These are phyloP conservation scores for Vickermania ingenoplastis DNA, from an alignment of 208 protist species.

Conservation along the genomic window DNA sequence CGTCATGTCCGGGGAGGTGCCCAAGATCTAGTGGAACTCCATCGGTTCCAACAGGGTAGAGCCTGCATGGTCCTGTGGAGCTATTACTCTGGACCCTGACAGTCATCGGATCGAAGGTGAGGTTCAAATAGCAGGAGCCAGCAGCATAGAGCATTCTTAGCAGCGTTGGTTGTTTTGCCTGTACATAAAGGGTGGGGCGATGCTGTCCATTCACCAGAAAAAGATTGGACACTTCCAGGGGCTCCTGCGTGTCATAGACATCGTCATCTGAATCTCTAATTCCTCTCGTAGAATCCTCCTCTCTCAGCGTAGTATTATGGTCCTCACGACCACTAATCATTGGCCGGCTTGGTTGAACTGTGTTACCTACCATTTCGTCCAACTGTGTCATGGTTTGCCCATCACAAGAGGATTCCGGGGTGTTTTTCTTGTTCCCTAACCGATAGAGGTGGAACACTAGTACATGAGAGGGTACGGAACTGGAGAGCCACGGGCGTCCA, in stretches of 20 bases:
- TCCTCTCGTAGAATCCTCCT: no score
- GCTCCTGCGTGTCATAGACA: constrained; percentile 21
- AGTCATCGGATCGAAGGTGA: constrained; percentile 28
- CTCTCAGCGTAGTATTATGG: no score
- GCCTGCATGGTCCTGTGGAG: constrained; percentile 49
- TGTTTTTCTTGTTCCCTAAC: constrained; percentile 26
- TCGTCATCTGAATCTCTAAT: no score
- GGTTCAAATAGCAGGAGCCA: constrained; percentile 67
- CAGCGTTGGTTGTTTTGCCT: constrained; percentile 23
- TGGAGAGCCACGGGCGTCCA: constrained; percentile 10
- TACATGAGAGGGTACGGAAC: constrained; percentile 20
- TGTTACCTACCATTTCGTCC: constrained; percentile 34
- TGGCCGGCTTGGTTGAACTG: constrained; percentile 34
- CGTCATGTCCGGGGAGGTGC: not conserved
- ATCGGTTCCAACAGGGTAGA: constrained; percentile 53
- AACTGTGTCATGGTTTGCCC: constrained; percentile 34
- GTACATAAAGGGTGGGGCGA: constrained; percentile 41
- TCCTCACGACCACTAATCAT: constrained; percentile 21
- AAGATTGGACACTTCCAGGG: constrained; percentile 40
- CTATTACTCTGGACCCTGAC: no score
- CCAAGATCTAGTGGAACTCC: constrained; percentile 36
- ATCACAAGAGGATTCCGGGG: constrained; percentile 21
- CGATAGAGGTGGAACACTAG: constrained; percentile 77
- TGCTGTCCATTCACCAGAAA: constrained; percentile 87
- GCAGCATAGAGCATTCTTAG: constrained; percentile 65